Base-by-base conservation (phyloP, 1,284 basidiomycete species). In the Earliella scabrosa region DNA sequence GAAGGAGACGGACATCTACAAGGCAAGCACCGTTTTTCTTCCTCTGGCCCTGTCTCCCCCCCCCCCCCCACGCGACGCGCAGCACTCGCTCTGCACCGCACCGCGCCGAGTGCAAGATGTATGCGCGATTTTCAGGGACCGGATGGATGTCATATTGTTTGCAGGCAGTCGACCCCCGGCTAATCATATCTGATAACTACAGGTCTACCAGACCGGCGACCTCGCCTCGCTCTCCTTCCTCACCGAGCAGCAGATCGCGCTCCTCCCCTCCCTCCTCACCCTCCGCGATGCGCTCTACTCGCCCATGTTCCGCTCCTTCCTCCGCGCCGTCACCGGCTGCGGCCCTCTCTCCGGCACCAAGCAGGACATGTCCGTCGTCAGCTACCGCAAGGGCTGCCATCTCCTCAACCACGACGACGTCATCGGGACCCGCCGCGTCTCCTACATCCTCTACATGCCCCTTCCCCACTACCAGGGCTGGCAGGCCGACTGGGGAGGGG, bases 1-100 rank as follows among this genome's bases (percentile, higher is more conserved):
- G 75, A 99, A 98, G 77, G 94, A 98, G 80, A 99, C 97, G 6
- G 97, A 99, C 70, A 99, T 99, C 64, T 99, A 98, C 86, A 97
- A 95, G 85, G 94, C 91, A 31, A 6, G 59, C 54, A 79, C 34
- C 35, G 39, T 35, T 10, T 23, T 11, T 14, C 47, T 29, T 36
- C 36, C 23, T 24, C 24, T 40, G 31, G 44, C 43, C 29, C 35
- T 20, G 23, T 10, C 34, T 18, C 29, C 21, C 13, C 29, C 48
- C 40, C 16, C 26, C 31, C 43, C n/a, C 4, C 2, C 9, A 16
- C n/a, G 13, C 16, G 38, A 2, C 38, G 9, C 38, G 38, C 38
- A n/a, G 13, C 38, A 39, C 20, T 45, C 18, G 35, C 18, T 35
- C n/a, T n/a, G n/a, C n/a, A n/a, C n/a, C n/a, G n/a, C n/a, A n/a